Evolutionary conservation across 2,329 filamentous ascomycete genomes (phyloP), one percentile per base, ranked within the genome.

Genomic region (Zymoseptoria tritici): DNA sequence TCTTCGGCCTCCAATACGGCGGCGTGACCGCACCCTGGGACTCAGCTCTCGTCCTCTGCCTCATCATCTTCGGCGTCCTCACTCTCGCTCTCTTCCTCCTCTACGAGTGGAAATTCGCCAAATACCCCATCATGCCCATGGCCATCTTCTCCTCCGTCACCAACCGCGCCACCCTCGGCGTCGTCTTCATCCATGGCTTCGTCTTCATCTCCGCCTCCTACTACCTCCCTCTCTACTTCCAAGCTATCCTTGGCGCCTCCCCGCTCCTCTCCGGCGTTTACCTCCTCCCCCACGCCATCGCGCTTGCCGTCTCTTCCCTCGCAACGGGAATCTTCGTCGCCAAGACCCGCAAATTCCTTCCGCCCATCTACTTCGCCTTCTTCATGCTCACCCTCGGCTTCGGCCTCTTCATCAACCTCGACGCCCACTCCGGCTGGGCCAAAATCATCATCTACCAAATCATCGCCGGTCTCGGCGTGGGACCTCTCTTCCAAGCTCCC

Each of bases 181-280:
- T 88, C 51, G 86, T 85, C 66, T 90, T 91, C 75, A 81, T 83
- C 62, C 90, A 96, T 72, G 87, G 87, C 52, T 83, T 87, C 66
- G 85, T 88, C 64, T 93, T 93, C 78, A 91, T 93, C 69, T 83
- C 87, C 0, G 66, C 83, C 29, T 85, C 83, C 62, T 95, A 93
- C 79, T 95, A 89, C 76, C 79, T 95, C 4, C 90, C 90, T 0
- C 80, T 96, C 2, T 96, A 95, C 78, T 93, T 91, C 75, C 90
- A 95, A 75, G 83, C 86, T 56, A 85, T 89, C 56, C 79, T 90
- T 51, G 82, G 87, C 55, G 84, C 84, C 2, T 80, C 81, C 0
- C 87, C 90, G 0, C 82, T 92, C 42, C 76, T 88, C 29, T 89
- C 85, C 1, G 90, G 90, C 55, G 84, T 92, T 54, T 90, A 73